Percentiles rank a stretch among this genome's conserved stretches.
These are phyloP conservation scores for Neofusicoccum kwambonambiense DNA, from an alignment of 2,329 filamentous ascomycete species.

Conservation along the genomic window DNA sequence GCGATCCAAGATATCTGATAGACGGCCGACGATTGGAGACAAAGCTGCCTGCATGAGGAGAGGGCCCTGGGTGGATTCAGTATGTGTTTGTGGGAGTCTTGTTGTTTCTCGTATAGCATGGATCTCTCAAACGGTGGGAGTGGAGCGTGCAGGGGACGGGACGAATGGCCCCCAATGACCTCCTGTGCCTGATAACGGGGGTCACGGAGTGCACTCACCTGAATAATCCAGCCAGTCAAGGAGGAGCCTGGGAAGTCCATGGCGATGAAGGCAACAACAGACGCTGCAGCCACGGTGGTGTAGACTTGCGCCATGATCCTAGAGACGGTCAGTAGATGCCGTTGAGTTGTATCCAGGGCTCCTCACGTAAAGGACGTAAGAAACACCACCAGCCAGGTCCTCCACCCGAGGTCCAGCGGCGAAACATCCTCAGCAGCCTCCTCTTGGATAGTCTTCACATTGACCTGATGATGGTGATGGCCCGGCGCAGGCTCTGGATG, in stretches of 20 bases:
- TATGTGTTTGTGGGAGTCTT: not conserved
- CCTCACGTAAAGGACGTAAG: conserved; percentile 50
- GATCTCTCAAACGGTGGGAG: too few species aligned
- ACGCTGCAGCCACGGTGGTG: conserved; percentile 56
- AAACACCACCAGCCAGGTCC: conserved; percentile 53
- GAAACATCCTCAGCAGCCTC: conserved; percentile 29
- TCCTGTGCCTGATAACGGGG: too few species aligned
- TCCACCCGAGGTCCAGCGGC: conserved; percentile 54
- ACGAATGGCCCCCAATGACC: too few species aligned
- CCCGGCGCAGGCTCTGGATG: not conserved
- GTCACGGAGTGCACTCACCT: conserved; percentile 31
- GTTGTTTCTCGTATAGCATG: too few species aligned
- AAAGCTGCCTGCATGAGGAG: conserved; percentile 58
- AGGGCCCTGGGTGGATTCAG: conserved; percentile 45
- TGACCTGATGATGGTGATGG: conserved; percentile 13
- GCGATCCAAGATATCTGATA: conserved; percentile 57
- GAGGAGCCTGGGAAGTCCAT: conserved; percentile 53
- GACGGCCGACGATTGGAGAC: conserved; percentile 55
- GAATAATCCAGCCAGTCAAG: conserved; percentile 57
- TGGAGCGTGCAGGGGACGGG: too few species aligned
- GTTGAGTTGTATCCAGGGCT: not conserved
- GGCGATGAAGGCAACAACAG: conserved; percentile 57
- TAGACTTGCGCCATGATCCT: conserved; percentile 55
- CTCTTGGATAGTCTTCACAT: conserved; percentile 30
- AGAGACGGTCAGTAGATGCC: conserved; percentile 21